These are phyloP conservation scores for Fomes fomentarius DNA, from an alignment of 1,284 basidiomycete species.

Conservation along the genomic window DNA sequence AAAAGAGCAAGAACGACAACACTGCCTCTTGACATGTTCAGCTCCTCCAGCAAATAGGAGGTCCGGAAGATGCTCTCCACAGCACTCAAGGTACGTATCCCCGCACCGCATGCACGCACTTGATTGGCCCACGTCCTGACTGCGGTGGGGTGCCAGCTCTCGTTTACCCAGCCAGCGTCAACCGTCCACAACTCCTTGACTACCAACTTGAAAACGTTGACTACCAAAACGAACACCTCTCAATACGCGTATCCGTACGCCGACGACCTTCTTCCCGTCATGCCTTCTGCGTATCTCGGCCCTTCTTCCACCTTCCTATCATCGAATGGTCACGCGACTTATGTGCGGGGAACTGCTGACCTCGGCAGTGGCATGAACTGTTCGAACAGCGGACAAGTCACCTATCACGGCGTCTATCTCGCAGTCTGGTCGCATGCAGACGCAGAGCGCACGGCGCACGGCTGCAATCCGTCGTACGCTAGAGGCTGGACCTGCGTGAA, in stretches of 20 bases:
- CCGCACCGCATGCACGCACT: background rate
- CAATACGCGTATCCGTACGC: slow-evolving; percentile 71
- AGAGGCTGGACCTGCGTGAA: slow-evolving; percentile 74
- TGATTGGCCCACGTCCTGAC: slow-evolving; percentile 3
- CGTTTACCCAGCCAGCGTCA: slow-evolving; percentile 88
- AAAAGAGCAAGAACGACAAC: slow-evolving; percentile 62
- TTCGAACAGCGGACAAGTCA: slow-evolving; percentile 49
- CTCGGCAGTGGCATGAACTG: slow-evolving; percentile 44
- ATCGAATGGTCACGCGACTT: slow-evolving; percentile 38
- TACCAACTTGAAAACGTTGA: slow-evolving; percentile 77
- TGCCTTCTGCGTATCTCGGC: slow-evolving; percentile 77
- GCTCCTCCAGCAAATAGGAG: slow-evolving; percentile 78
- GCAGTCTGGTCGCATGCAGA: slow-evolving; percentile 96
- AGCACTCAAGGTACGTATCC: slow-evolving; percentile 74
- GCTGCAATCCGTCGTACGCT: slow-evolving; percentile 81
- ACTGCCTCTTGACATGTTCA: slow-evolving; percentile 42
- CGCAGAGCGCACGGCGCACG: slow-evolving; percentile 79
- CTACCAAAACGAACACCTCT: slow-evolving; percentile 53
- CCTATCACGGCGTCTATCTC: slow-evolving; percentile 89
- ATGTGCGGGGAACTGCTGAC: slow-evolving; percentile 36
- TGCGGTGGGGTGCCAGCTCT: slow-evolving; percentile 51
- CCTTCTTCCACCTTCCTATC: slow-evolving; percentile 57
- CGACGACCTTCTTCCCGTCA: slow-evolving; percentile 72
- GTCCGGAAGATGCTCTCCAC: slow-evolving; percentile 89
- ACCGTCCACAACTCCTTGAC: slow-evolving; percentile 94